Evolutionary conservation across 73 alveolate species (phyloP).

Genomic region (Paramecium sonneborni): DNA sequence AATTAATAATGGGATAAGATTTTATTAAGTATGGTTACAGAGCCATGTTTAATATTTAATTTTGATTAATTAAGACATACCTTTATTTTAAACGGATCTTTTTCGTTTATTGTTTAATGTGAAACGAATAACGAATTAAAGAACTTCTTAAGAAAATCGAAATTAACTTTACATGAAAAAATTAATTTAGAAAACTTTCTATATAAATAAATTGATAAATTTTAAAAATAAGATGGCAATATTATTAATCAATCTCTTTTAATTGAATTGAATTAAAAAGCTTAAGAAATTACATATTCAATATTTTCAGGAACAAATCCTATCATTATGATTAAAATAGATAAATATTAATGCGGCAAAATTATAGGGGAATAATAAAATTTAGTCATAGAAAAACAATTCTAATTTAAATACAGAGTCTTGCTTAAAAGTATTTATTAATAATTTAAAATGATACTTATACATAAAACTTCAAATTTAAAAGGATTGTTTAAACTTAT

Average conservation of each 20-base stretch:
- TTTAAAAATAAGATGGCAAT: not conserved
- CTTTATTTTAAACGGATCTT: not conserved
- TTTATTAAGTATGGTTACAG: not conserved
- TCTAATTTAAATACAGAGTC: not conserved
- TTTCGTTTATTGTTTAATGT: not conserved
- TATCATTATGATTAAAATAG: not conserved
- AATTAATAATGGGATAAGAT: not conserved
- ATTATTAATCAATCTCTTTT: not conserved
- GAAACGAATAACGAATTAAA: not conserved
- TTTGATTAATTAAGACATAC: not conserved
- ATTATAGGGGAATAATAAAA: not conserved
- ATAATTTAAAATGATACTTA: not conserved
- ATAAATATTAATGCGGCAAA: not conserved
- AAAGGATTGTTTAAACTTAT: not conserved
- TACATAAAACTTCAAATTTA: not conserved
- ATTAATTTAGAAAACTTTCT: not conserved
- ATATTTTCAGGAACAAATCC: not conserved
- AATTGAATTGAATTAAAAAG: not conserved
- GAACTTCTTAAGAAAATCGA: not conserved
- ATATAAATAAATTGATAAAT: not conserved
- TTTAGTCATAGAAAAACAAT: not conserved
- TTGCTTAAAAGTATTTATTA: not conserved
- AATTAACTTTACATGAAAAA: not conserved
- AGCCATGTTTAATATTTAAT: not conserved
- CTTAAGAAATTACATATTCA: not conserved